Base-by-base conservation (phyloP, 148 eudicot species). In the Pharnaceum exiguum region DNA sequence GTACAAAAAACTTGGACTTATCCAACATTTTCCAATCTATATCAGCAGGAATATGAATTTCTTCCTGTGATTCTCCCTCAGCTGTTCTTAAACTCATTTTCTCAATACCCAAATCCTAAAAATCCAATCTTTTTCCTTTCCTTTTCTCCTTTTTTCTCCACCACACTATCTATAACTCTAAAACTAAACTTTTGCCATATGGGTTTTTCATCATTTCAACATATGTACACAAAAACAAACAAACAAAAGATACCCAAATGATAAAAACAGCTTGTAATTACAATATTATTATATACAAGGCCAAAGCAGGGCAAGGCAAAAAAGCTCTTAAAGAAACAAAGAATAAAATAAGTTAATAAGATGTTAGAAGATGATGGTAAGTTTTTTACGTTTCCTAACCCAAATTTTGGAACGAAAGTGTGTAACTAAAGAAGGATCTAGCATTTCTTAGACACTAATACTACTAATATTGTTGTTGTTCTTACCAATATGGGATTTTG, bases 21-120 rank as follows among this genome's bases (percentile, higher is more conserved):
- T 90, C 95, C 8, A 90, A 65, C 89, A 84, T 90, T 73, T 90
- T 62, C 97, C 97, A 90, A 45, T 90, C 77, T n/a, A 90, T 75
- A 27, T 87, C 95, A 5, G 89, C 83, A 5, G 97, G 97, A 5
- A 90, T 30, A 27, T 82, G 85, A 8, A 87, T 77, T 52, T 90
- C 95, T 43, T 75, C 60, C 12, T 75, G 57, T 23, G 80, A 45
- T 39, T 84, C 95, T 4, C 72, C 89, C 67, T 80, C 91, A 15
- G 90, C 95, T 63, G 81, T 48, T 5, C 84, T 55, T 50, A 84
- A 78, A 77, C 82, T 90, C 97, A 90, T 90, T 46, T 71, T 82
- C 51, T 56, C 72, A 74, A 79, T n/a, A n/a, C n/a, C n/a, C n/a
- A n/a, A n/a, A n/a, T n/a, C n/a, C n/a, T n/a, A n/a, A n/a, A n/a